A percentile compares a stretch with the other conserved stretches of the same genome.
These are phyloP conservation scores for Danielia reshetovae DNA, from an alignment of 805 yeast species.

Conservation along the genomic window DNA sequence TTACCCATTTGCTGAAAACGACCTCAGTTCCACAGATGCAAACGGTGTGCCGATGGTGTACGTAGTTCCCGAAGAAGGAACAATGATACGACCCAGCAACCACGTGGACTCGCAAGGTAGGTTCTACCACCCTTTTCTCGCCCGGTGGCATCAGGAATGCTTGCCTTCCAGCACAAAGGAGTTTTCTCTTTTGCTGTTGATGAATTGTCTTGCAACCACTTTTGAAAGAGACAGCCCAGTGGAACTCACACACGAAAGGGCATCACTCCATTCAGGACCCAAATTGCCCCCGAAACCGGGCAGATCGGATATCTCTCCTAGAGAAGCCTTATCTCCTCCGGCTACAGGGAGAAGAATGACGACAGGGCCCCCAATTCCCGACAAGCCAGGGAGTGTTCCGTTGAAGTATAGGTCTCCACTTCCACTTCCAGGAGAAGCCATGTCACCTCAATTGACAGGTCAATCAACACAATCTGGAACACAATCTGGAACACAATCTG, in stretches of 20 bases:
- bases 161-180: conserved; percentile 4
- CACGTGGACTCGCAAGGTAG: conserved; percentile 68
- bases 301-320: conserved; percentile 24
- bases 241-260: conserved; percentile 7
- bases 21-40: conserved; percentile 9
- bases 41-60: conserved; percentile 59
- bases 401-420: conserved; percentile 30
- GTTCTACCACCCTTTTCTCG: conserved; percentile 63
- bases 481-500: too few relatives aligned
- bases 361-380: conserved; percentile 26
- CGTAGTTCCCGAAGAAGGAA: conserved; percentile 52
- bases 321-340: conserved; percentile 32
- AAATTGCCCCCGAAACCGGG: conserved; percentile 23
- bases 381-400: conserved; percentile 19
- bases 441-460: too few relatives aligned
- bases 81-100: conserved; percentile 52
- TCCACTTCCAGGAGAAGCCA: conserved; percentile 19
- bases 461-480: too few relatives aligned
- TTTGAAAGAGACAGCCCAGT: conserved; percentile 44
- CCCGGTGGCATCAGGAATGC: conserved; percentile 47
- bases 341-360: conserved; percentile 10
- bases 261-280: conserved; percentile 13
- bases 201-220: conserved; percentile 28
- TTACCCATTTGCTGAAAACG: conserved; percentile 48
- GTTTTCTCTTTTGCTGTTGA: conserved; percentile 29